Conservation (phyloP, 169 alveolate species). For the Plasmodium relictum region DNA sequence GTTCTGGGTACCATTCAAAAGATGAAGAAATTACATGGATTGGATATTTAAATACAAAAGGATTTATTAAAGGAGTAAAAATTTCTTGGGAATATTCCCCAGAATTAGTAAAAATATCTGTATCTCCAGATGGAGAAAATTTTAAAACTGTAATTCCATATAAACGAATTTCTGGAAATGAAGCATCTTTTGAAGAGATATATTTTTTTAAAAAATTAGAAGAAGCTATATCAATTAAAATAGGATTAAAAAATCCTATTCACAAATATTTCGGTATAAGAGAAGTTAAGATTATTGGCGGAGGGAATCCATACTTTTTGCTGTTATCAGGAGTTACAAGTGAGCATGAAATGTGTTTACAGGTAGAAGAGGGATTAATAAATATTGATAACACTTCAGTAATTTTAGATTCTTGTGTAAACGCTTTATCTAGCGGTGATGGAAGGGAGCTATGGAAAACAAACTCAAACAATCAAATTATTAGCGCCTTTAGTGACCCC, state of each 20-base stretch:
- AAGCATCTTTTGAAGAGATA: slow-evolving; percentile 74
- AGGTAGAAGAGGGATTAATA: slow-evolving; percentile 88
- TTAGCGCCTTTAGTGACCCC: slow-evolving; percentile 77
- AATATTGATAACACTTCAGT: slow-evolving; percentile 86
- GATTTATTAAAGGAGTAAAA: slow-evolving; percentile 84
- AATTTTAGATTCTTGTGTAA: slow-evolving; percentile 85
- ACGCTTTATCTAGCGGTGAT: slow-evolving; percentile 86
- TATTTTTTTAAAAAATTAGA: slow-evolving; percentile 40
- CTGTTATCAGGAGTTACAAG: slow-evolving; percentile 90
- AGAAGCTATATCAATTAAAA: slow-evolving; percentile 83
- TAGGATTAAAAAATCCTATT: slow-evolving; percentile 87
- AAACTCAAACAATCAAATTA: slow-evolving; percentile 83
- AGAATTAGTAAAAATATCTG: slow-evolving; percentile 83
- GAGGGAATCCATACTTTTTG: slow-evolving; percentile 91
- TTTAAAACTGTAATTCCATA: slow-evolving; percentile 88
- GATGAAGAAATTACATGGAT: slow-evolving; percentile 88
- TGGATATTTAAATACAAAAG: slow-evolving; percentile 87
- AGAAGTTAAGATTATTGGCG: slow-evolving; percentile 89
- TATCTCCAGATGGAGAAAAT: slow-evolving; percentile 88
- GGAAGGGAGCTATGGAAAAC: slow-evolving; percentile 86
- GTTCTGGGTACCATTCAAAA: slow-evolving; percentile 87
- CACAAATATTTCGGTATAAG: slow-evolving; percentile 92
- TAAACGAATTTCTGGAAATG: slow-evolving; percentile 83
- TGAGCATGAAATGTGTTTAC: slow-evolving; percentile 91
- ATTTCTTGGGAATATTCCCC: slow-evolving; percentile 91